phyloP scores from a whole-genome alignment of 2,329 filamentous ascomycete species.

The Aspergillus sp. region DNA sequence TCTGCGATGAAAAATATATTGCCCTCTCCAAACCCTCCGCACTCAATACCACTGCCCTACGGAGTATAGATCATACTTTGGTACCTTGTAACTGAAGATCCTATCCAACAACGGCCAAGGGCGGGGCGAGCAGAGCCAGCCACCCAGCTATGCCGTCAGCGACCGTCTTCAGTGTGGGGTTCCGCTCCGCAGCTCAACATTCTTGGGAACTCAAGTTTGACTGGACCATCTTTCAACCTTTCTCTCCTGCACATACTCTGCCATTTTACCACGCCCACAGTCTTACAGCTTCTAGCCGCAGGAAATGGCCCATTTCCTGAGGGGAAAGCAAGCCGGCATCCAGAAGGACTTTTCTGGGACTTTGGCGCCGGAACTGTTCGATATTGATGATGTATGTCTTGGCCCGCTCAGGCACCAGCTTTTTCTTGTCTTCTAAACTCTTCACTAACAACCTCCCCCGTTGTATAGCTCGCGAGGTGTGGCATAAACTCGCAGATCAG shows the following conservation, averaged over 20 bases:
- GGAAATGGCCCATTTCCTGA: conserved; percentile 81
- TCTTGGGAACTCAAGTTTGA: conserved; percentile 1
- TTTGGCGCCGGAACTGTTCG: conserved; percentile 76
- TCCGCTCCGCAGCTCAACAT: conserved; percentile 21
- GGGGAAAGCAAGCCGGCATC: conserved; percentile 92
- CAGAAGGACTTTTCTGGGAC: conserved; percentile 86
- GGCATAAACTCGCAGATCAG: conserved; percentile 79
- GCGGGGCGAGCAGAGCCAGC: conserved; percentile 12
- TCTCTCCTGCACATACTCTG: conserved; percentile 22
- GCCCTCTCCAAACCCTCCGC: not conserved
- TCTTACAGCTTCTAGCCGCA: conserved; percentile 3
- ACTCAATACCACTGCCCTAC: not conserved
- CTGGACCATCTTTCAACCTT: conserved; percentile 24
- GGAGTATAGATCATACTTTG: not conserved
- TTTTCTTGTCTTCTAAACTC: conserved; percentile 15
- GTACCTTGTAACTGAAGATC: not conserved
- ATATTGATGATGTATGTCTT: conserved; percentile 73
- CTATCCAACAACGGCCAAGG: conserved; percentile 7
- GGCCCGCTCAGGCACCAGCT: conserved; percentile 32
- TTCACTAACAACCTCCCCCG: conserved; percentile 7
- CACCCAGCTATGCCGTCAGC: not conserved
- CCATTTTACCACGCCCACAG: conserved; percentile 14
- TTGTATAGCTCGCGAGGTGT: conserved; percentile 66
- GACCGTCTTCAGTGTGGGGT: conserved; percentile 20
- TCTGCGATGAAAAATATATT: not conserved